Evolutionary conservation across 441 rosid genomes (phyloP), one percentile per base, ranked within the genome.

Genomic region (Mallotus repandus): DNA sequence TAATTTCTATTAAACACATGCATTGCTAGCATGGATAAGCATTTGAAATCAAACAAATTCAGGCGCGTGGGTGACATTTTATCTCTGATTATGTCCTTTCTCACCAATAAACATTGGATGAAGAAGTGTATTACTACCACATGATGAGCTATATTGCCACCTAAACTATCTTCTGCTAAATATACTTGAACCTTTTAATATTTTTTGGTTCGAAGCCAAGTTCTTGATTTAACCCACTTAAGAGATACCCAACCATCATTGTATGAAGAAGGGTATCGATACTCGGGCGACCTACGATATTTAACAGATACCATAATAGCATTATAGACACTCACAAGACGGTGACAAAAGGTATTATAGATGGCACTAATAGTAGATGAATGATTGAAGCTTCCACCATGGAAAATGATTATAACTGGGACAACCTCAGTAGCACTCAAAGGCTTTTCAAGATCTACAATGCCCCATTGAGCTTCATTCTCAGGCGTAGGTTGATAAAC

Each of bases 231-330:
- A 22, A 93, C 99, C 99, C 99, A 96, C 70, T 84, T 86, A 0
- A 96, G 91, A 65, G 98, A 97, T 21, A 90, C 84, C 99, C 99
- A 96, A 0, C 99, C 99, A 66, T 96, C 99, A 49, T 96, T 98
- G 41, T 93, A 90, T 0, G 99, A 98, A 69, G 92, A 91, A 0
- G 99, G 99, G 81, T 83, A 90, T 0, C 98, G 78, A 54, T 84
- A 81, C 77, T 96, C 99, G 0, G 99, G 98, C 0, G 99, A 89
- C 32, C 98, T 81, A 32, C 99, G 93, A 79, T 91, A 96, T 48
- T 96, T 82, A 38, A 96, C 98, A 0, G 98, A 93, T 61, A 96
- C 98, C 45, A 93, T 98, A 4, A 86, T 97, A 6, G 85, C 97
- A 15, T 84, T 78, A 76, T 97, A 93, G 41, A 81, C 22, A n/a